Evolutionary conservation across 176 grass and related monocot genomes (phyloP).

Genomic region (Musa troglodytarum): DNA sequence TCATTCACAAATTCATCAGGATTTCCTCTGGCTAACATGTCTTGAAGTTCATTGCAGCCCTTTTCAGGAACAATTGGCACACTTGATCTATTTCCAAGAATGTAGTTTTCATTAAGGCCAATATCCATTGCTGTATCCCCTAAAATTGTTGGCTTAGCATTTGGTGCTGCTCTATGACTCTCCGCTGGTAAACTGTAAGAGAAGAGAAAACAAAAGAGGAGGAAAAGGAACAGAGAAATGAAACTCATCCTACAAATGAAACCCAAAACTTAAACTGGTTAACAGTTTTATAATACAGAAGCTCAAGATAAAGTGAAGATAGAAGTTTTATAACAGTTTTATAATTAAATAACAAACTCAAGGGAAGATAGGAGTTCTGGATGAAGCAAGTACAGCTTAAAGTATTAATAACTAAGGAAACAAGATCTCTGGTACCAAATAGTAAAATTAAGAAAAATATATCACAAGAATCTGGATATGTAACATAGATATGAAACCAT

Average conservation of each 20-base stretch:
- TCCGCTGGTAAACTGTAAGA: conserved; percentile 57
- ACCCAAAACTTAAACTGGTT: not conserved
- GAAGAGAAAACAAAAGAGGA: conserved; percentile 12
- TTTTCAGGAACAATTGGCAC: conserved; percentile 7
- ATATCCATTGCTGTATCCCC: conserved; percentile 22
- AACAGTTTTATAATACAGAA: not conserved
- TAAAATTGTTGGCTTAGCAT: conserved; percentile 25
- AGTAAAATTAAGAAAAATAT: not conserved
- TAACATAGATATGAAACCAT: too few relatives aligned
- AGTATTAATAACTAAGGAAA: not conserved
- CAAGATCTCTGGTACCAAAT: not conserved
- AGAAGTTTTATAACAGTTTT: too few relatives aligned
- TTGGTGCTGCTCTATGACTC: conserved; percentile 33
- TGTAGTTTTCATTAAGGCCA: conserved; percentile 3
- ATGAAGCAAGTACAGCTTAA: not conserved
- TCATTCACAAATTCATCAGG: conserved; percentile 26
- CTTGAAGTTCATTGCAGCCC: conserved; percentile 35
- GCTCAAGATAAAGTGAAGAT: not conserved
- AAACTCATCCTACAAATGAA: not conserved
- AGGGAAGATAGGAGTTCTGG: not conserved
- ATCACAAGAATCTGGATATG: not conserved
- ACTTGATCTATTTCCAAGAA: conserved; percentile 16
- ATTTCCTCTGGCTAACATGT: conserved; percentile 18
- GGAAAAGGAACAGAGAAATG: conserved; percentile 1
- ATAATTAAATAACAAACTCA: not conserved